Percentiles rank a stretch among this genome's conserved stretches.
These are phyloP conservation scores for Thuidium tamariscinum DNA, from an alignment of 225 moss, liverwort and hornwort genomes.

Conservation along the genomic window DNA sequence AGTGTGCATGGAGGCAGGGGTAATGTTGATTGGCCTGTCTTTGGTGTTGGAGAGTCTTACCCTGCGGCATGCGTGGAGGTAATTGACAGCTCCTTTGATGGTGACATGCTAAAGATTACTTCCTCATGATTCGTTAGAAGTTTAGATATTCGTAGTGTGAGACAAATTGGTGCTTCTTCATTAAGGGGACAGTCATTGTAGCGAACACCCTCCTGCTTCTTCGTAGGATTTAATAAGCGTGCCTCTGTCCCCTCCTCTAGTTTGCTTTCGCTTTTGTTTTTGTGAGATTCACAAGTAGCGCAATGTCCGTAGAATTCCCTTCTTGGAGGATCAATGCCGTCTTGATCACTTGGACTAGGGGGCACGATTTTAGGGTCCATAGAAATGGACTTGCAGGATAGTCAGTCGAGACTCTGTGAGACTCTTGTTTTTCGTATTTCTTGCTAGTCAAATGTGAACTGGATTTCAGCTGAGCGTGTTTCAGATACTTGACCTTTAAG, in stretches of 20 bases:
- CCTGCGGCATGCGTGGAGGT: slow-evolving; percentile 46
- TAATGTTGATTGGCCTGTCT: slow-evolving; percentile 36
- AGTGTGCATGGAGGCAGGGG: slow-evolving; percentile 56
- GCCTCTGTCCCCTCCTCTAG: not conserved
- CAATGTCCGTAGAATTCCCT: not conserved
- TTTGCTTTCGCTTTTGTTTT: not conserved
- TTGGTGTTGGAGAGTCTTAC: slow-evolving; percentile 26
- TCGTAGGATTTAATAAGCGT: not conserved
- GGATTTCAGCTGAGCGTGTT: not conserved
- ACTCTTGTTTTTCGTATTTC: not conserved
- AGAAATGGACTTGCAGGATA: not conserved
- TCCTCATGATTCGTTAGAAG: not conserved
- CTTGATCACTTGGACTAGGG: not conserved
- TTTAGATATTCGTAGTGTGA: not conserved
- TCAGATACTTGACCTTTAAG: not conserved
- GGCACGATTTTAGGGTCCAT: not conserved
- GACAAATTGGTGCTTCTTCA: not conserved
- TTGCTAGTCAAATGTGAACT: not conserved
- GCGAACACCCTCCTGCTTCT: not conserved
- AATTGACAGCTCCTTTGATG: slow-evolving; percentile 15
- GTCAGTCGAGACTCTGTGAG: not conserved
- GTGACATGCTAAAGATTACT: not conserved
- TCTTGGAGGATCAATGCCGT: not conserved
- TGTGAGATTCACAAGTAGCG: not conserved
- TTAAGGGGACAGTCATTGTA: not conserved